phyloP scores from a whole-genome alignment of 2,329 filamentous ascomycete species.

The Lachnellula arida region DNA sequence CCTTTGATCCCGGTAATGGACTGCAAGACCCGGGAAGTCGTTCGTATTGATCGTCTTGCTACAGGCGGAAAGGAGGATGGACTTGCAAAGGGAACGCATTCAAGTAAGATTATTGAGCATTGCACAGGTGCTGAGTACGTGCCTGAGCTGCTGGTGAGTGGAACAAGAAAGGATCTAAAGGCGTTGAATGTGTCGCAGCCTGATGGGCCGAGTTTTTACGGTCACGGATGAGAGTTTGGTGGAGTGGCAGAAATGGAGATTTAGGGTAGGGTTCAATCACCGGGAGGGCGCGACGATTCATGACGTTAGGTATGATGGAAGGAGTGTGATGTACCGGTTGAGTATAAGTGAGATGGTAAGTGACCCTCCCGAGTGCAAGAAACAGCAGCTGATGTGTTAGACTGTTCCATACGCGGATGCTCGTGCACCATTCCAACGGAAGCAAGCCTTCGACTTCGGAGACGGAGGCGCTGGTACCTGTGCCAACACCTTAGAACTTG shows the following conservation, averaged over 20 bases:
- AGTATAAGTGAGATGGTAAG: slow-evolving; percentile 53
- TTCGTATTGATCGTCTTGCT: slow-evolving; percentile 45
- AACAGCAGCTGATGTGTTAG: slow-evolving; percentile 10
- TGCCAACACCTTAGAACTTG: slow-evolving; percentile 62
- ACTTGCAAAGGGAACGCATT: slow-evolving; percentile 38
- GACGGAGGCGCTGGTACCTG: slow-evolving; percentile 60
- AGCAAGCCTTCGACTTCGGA: slow-evolving; percentile 66
- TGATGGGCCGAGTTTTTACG: slow-evolving; percentile 56
- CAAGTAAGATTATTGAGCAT: slow-evolving; percentile 41
- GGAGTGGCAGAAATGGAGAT: slow-evolving; percentile 55
- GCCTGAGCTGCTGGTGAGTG: slow-evolving; percentile 37
- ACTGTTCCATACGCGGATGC: slow-evolving; percentile 59
- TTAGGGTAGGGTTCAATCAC: slow-evolving; percentile 57
- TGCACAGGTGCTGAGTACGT: slow-evolving; percentile 34
- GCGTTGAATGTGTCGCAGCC: slow-evolving; percentile 58
- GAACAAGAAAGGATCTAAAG: slow-evolving; percentile 46
- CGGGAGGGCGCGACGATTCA: slow-evolving; percentile 58
- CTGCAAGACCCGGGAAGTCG: slow-evolving; percentile 40
- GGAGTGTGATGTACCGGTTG: slow-evolving; percentile 54
- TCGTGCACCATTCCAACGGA: slow-evolving; percentile 57
- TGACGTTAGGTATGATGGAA: slow-evolving; percentile 54
- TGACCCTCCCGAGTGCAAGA: not conserved
- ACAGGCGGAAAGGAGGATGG: slow-evolving; percentile 35
- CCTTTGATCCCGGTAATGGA: slow-evolving; percentile 46
- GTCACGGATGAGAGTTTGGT: slow-evolving; percentile 41